Percentiles rank a stretch among this genome's conserved stretches.
Conservation (phyloP, 2,329 filamentous ascomycete species). For the Anthostomella pinea region DNA sequence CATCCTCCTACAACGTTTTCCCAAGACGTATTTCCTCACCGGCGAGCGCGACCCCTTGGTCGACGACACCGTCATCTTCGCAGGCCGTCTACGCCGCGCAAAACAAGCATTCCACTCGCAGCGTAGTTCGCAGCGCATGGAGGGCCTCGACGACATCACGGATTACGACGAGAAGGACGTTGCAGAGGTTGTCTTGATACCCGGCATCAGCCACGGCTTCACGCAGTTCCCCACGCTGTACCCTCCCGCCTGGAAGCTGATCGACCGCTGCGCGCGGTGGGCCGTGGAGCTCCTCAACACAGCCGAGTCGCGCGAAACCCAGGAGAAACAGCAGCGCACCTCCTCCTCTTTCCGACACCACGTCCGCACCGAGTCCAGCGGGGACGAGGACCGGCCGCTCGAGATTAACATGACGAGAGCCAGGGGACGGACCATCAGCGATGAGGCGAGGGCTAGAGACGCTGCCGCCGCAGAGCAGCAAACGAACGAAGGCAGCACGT, state of each 20-base stretch:
- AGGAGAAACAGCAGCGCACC: no score
- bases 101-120: slow-evolving; percentile 55
- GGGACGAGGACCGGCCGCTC: slow-evolving; percentile 75
- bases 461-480: slow-evolving; percentile 17
- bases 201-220: slow-evolving; percentile 90
- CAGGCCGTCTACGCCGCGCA: slow-evolving; percentile 79
- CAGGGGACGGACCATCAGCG: slow-evolving; percentile 34
- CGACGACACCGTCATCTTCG: slow-evolving; percentile 96
- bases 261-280: slow-evolving; percentile 76
- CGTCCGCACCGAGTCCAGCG: slow-evolving; percentile 59
- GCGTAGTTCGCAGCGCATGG: slow-evolving; percentile 53
- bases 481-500: slow-evolving; percentile 2
- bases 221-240: slow-evolving; percentile 87
- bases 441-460: slow-evolving; percentile 12
- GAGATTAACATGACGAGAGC: slow-evolving; percentile 70
- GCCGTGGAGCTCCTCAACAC: slow-evolving; percentile 71
- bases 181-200: slow-evolving; percentile 80
- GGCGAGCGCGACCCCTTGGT: slow-evolving; percentile 94
- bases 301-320: slow-evolving; percentile 42
- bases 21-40: slow-evolving; percentile 90
- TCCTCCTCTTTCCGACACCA: no score
- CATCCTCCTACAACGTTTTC: slow-evolving; percentile 76
- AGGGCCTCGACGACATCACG: slow-evolving; percentile 41
- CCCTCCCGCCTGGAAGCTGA: slow-evolving; percentile 85
- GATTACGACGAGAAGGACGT: slow-evolving; percentile 71